Base-by-base conservation (phyloP, 148 eudicot species). In the Beta vulgaris region DNA sequence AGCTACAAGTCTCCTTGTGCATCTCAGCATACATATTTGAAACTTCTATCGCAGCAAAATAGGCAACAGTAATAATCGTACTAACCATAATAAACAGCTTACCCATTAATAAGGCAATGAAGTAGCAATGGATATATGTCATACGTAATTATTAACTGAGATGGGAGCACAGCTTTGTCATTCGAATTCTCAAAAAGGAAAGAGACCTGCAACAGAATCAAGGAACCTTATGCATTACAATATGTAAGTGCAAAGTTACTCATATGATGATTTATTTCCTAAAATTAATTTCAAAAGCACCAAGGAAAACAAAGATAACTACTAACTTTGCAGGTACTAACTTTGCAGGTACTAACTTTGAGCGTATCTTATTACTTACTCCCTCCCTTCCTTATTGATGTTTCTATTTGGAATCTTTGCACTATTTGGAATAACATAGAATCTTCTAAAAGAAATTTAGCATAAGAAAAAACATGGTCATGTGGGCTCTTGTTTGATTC, bases 81-180 rank as follows among this genome's bases (percentile, higher is more conserved):
- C 46, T 25, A 60, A 62, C 23, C 29, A 21, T 25, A 73, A 54
- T n/a, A 34, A 26, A 60, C 11, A 49, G 58, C 77, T 79, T 88
- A 95, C 98, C 98, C 88, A 69, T 88, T 83, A 68, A 85, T 74
- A 73, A 95, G 90, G 85, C 98, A 90, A 75, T 84, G 82, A 83
- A 95, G 97, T 80, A 95, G 82, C 78, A 83, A 82, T 6, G 91
- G 97, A 84, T 95, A 90, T 77, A 95, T 78, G 61, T 84, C 82
- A 73, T 86, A 57, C 63, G 87, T 76, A 58, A 79, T 74, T 70
- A 95, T 57, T 76, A 95, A 80, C 79, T 77, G 88, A 25, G 82
- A 77, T 65, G 91, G 87, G 84, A 67, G 68, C 59, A 82, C 76
- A 71, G 79, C 71, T 29, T 75, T 83, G 64, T 83, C 89, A 81